phyloP scores from a whole-genome alignment of 768 basidiomycete species.

The Suillus decipiens region DNA sequence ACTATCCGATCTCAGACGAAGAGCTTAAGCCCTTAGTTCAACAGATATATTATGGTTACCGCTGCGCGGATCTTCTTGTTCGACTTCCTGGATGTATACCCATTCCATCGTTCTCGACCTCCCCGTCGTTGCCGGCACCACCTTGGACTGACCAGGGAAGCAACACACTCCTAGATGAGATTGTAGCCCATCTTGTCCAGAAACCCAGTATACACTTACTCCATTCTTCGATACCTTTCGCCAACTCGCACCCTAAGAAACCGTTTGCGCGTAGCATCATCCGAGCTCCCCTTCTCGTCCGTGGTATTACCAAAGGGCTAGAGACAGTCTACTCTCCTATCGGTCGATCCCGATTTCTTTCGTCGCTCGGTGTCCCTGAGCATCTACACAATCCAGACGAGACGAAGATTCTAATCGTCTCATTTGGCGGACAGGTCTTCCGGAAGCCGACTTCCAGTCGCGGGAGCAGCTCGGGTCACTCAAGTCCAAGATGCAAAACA shows the following conservation, averaged over 20 bases:
- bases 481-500: slow-evolving; percentile 29
- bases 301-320: slow-evolving; percentile 45
- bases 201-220: slow-evolving; percentile 34
- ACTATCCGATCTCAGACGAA: slow-evolving; percentile 52
- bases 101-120: slow-evolving; percentile 65
- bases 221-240: slow-evolving; percentile 46
- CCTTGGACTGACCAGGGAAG: slow-evolving; percentile 58
- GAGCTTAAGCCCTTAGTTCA: slow-evolving; percentile 60
- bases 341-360: slow-evolving; percentile 57
- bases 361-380: slow-evolving; percentile 58
- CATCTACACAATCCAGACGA: slow-evolving; percentile 45
- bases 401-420: slow-evolving; percentile 72
- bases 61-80: slow-evolving; percentile 69
- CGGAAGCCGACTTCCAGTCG: slow-evolving; percentile 42
- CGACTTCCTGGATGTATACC: slow-evolving; percentile 75
- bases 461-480: slow-evolving; percentile 39
- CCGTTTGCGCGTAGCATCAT: slow-evolving; percentile 41
- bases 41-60: slow-evolving; percentile 66
- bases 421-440: slow-evolving; percentile 80
- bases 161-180: slow-evolving; percentile 44
- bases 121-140: slow-evolving; percentile 58
- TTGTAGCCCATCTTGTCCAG: slow-evolving; percentile 39
- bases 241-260: slow-evolving; percentile 12
- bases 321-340: slow-evolving; percentile 48
- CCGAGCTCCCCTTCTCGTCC: slow-evolving; percentile 69